Percentiles rank a stretch among this genome's conserved stretches.
phyloP scores from a whole-genome alignment of 805 yeast species.

The Saccharomycopsis vini region DNA sequence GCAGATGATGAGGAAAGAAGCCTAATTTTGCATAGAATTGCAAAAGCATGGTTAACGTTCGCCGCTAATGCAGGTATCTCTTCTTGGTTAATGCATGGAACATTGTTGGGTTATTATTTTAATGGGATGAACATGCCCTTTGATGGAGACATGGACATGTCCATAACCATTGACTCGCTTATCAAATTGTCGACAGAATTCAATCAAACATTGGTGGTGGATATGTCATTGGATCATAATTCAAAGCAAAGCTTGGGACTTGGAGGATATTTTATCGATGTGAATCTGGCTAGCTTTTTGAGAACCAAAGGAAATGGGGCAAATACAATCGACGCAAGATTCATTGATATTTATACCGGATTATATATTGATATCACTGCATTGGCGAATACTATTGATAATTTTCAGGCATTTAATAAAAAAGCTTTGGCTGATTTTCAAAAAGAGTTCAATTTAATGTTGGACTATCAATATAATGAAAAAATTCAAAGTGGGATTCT shows the following conservation, averaged over 20 bases:
- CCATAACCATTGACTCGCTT: conserved; percentile 43
- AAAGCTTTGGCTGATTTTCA: not conserved
- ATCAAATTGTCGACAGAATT: conserved; percentile 34
- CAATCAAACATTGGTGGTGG: conserved; percentile 33
- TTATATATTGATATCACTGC: conserved; percentile 67
- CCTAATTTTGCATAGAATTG: conserved; percentile 30
- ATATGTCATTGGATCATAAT: conserved; percentile 29
- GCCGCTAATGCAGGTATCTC: conserved; percentile 34
- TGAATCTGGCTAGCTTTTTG: conserved; percentile 40
- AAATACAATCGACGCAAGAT: conserved; percentile 63
- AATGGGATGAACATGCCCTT: conserved; percentile 55
- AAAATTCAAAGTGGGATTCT: not conserved
- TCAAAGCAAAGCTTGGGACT: conserved; percentile 33
- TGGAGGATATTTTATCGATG: conserved; percentile 44
- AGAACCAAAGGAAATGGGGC: conserved; percentile 47
- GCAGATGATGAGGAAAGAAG: conserved; percentile 26
- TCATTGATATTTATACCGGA: conserved; percentile 62
- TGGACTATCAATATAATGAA: conserved; percentile 6
- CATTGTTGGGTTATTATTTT: conserved; percentile 54
- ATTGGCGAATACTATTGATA: conserved; percentile 27
- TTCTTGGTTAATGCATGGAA: conserved; percentile 61
- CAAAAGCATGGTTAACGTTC: conserved; percentile 45
- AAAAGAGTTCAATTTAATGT: conserved; percentile 9
- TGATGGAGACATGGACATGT: conserved; percentile 61
- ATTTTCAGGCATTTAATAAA: conserved; percentile 4